These are phyloP conservation scores for Erysimum cheiranthoides DNA, from an alignment of 345 rosid species.

Conservation along the genomic window DNA sequence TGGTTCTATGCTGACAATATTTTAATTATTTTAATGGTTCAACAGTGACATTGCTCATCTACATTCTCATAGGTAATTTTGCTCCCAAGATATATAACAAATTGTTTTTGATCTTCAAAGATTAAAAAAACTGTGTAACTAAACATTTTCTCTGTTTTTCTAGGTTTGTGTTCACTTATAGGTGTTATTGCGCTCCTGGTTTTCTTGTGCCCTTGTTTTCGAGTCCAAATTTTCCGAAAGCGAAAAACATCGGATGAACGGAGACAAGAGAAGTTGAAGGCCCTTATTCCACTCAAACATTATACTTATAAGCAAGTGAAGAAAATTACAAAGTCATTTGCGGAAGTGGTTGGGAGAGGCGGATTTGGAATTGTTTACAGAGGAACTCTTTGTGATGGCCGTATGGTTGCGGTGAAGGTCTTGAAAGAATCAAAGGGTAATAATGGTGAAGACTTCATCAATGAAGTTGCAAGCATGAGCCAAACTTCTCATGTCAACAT, in stretches of 20 bases:
- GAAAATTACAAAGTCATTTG: slow-evolving; percentile 23
- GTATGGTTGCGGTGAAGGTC: slow-evolving; percentile 39
- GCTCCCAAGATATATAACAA: not conserved
- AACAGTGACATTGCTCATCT: not conserved
- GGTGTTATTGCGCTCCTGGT: not conserved
- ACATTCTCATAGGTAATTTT: not conserved
- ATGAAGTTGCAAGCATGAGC: slow-evolving; percentile 53
- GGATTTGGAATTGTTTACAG: slow-evolving; percentile 12
- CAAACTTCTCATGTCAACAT: slow-evolving; percentile 55
- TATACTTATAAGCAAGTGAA: not conserved
- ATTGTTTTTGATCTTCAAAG: not conserved
- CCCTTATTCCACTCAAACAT: not conserved
- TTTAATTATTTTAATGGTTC: not conserved
- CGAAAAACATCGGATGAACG: not conserved
- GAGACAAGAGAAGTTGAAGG: not conserved
- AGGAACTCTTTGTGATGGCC: not conserved
- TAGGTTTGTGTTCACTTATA: not conserved
- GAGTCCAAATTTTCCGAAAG: not conserved
- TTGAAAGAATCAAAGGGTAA: slow-evolving; percentile 19
- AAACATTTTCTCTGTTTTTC: not conserved
- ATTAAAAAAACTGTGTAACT: not conserved
- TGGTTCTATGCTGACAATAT: not conserved
- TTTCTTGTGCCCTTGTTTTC: not conserved
- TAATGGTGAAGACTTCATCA: slow-evolving; percentile 49
- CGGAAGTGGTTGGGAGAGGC: slow-evolving; percentile 7